Evolutionary conservation across 345 rosid species (phyloP).

Genomic region (Murraya paniculata): DNA sequence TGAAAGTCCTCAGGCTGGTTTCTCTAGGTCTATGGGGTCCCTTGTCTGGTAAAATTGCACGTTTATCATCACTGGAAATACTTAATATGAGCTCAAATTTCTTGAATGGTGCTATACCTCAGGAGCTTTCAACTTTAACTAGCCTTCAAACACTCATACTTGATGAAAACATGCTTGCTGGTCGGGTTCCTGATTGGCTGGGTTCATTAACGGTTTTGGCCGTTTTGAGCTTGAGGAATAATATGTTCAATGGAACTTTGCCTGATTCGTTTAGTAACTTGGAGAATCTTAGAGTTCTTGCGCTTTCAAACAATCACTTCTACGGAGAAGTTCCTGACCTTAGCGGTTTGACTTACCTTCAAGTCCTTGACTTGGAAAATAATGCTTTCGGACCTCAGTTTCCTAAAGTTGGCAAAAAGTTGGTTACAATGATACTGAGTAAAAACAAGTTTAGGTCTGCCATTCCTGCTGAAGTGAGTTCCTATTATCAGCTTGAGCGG

Average conservation of each 20-base stretch:
- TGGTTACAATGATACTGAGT: constrained; percentile 66
- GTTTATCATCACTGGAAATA: constrained; percentile 68
- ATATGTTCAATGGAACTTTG: constrained; percentile 68
- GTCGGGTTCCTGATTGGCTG: constrained; percentile 62
- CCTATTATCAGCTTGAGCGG: constrained; percentile 68
- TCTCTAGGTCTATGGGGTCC: constrained; percentile 94
- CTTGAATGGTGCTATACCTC: constrained; percentile 61
- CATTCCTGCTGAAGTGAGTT: constrained; percentile 51
- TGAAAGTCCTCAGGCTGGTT: constrained; percentile 81
- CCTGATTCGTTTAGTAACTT: constrained; percentile 61
- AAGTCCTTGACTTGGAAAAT: constrained; percentile 81
- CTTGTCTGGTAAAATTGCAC: constrained; percentile 65
- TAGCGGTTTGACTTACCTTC: constrained; percentile 70
- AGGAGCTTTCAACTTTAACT: constrained; percentile 52
- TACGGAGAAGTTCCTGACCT: constrained; percentile 69
- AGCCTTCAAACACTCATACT: constrained; percentile 75
- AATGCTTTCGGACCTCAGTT: constrained; percentile 73
- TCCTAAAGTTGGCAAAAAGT: constrained; percentile 69
- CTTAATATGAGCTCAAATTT: constrained; percentile 83
- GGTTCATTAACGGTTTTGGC: constrained; percentile 52
- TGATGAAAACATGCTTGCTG: constrained; percentile 76
- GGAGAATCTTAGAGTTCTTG: constrained; percentile 75
- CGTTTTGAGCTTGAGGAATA: constrained; percentile 76
- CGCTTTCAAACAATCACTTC: constrained; percentile 73
- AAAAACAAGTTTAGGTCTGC: constrained; percentile 85